phyloP scores from a whole-genome alignment of 169 alveolate species.

The Eimeria sp. region DNA sequence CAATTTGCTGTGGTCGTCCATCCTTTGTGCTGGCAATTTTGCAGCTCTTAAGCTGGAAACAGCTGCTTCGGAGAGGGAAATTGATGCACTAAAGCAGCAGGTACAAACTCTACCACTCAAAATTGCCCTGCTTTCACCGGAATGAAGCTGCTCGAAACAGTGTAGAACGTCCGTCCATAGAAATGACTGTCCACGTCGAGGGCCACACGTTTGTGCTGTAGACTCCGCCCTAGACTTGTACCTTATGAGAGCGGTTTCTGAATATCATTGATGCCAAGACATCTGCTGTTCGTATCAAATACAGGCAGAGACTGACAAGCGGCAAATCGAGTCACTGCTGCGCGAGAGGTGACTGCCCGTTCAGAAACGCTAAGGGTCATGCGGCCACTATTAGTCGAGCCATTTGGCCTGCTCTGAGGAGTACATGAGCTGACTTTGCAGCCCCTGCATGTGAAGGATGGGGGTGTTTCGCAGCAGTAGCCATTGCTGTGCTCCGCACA shows the following conservation, averaged over 20 bases:
- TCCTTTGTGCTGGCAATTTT: not conserved
- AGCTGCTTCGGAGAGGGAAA: constrained; percentile 84
- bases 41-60: constrained; percentile 78
- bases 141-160: not conserved
- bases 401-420: not conserved
- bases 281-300: not conserved
- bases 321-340: constrained; percentile 77
- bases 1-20: not conserved
- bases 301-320: constrained; percentile 82
- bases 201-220: not conserved
- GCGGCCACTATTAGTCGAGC: not conserved
- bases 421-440: not conserved
- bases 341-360: constrained; percentile 77
- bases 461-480: not conserved
- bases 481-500: not conserved
- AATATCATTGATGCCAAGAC: not conserved
- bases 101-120: constrained; percentile 42
- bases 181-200: not conserved
- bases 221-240: not conserved
- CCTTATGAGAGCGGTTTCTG: too few species aligned
- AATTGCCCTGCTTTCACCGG: not conserved
- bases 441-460: not conserved
- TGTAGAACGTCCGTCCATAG: not conserved
- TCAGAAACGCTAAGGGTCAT: not conserved
- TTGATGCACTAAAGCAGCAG: constrained; percentile 86